phyloP scores from a whole-genome alignment of 164 flowering plant genomes.

The Buxus sempervirens region DNA sequence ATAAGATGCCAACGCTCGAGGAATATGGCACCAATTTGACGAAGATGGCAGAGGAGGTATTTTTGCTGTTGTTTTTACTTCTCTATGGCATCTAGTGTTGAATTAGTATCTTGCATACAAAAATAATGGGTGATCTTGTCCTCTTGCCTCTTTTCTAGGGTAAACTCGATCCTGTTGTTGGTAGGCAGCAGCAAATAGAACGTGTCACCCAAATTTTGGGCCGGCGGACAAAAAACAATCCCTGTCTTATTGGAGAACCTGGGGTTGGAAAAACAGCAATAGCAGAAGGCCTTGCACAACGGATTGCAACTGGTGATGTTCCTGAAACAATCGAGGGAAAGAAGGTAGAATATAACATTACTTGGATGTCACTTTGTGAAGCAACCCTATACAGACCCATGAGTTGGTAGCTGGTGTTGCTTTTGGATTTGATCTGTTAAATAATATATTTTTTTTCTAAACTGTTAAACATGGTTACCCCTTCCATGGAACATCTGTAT shows the following conservation, averaged over 20 bases:
- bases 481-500: too few relatives aligned
- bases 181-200: conserved; percentile 59
- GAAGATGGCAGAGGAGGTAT: conserved; percentile 65
- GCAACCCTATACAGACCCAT: too few relatives aligned
- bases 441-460: too few relatives aligned
- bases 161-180: conserved; percentile 71
- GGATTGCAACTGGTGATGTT: conserved; percentile 58
- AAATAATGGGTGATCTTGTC: background rate
- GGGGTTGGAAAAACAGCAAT: conserved; percentile 81
- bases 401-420: too few relatives aligned
- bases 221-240: conserved; percentile 57
- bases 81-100: background rate
- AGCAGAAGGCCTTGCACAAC: conserved; percentile 70
- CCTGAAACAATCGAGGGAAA: conserved; percentile 58
- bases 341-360: conserved; percentile 30
- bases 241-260: conserved; percentile 78
- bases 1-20: conserved; percentile 67
- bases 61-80: background rate
- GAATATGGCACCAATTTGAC: conserved; percentile 73
- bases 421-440: too few relatives aligned
- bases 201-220: conserved; percentile 63
- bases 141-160: conserved; percentile 36
- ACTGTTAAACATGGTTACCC: too few relatives aligned
- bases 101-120: background rate
- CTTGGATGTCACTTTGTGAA: background rate